Percentiles rank a stretch among this genome's conserved stretches.
phyloP scores from a whole-genome alignment of 2,329 filamentous ascomycete species.

The Fusarium nygamai region DNA sequence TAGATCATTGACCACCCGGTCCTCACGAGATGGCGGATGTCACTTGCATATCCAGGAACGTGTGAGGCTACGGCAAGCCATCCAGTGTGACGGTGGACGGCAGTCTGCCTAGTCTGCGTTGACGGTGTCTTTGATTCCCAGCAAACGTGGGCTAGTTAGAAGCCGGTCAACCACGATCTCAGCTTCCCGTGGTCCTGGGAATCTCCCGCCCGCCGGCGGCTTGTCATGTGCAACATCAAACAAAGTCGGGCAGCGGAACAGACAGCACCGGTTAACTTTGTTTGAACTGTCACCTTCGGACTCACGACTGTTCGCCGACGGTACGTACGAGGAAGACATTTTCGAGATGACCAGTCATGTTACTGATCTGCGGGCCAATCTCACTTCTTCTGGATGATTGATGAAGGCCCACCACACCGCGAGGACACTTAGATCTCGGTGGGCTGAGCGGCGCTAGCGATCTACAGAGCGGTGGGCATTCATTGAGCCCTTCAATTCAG shows the following conservation, averaged over 20 bases:
- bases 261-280: slow-evolving; percentile 16
- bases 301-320: slow-evolving; percentile 12
- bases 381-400: slow-evolving; percentile 38
- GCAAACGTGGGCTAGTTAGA: slow-evolving; percentile 37
- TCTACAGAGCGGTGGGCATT: slow-evolving; percentile 43
- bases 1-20: slow-evolving; percentile 32
- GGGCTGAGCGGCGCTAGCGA: slow-evolving; percentile 42
- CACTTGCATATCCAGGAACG: slow-evolving; percentile 46
- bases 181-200: slow-evolving; percentile 42
- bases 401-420: slow-evolving; percentile 33
- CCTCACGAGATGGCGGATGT: slow-evolving; percentile 42
- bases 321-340: slow-evolving; percentile 9
- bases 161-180: slow-evolving; percentile 41
- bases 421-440: slow-evolving; percentile 43
- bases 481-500: slow-evolving; percentile 38
- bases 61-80: slow-evolving; percentile 46
- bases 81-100: slow-evolving; percentile 41
- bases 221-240: slow-evolving; percentile 26
- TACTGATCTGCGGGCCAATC: slow-evolving; percentile 43
- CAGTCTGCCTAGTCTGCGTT: slow-evolving; percentile 39
- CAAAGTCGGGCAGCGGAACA: slow-evolving; percentile 6
- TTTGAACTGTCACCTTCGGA: slow-evolving; percentile 1
- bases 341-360: slow-evolving; percentile 40
- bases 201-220: slow-evolving; percentile 41
- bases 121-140: slow-evolving; percentile 42